phyloP scores from a whole-genome alignment of 768 basidiomycete genomes.

The Boletus subparvulus region DNA sequence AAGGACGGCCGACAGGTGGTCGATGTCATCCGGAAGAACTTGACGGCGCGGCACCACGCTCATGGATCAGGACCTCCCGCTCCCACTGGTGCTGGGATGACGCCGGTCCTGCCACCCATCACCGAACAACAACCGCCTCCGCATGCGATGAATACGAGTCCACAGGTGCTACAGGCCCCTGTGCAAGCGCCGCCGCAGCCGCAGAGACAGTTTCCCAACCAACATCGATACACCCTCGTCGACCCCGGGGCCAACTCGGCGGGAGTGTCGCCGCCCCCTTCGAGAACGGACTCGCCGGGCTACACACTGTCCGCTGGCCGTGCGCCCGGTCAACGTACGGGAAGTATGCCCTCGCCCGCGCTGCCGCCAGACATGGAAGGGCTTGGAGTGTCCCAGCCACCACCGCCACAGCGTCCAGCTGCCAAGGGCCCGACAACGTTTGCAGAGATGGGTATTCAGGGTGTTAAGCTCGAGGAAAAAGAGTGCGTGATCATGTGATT shows the following conservation, averaged over 20 bases:
- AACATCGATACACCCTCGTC: conserved; percentile 22
- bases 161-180: too few relatives aligned
- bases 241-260: conserved; percentile 37
- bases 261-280: conserved; percentile 8
- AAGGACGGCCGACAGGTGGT: conserved; percentile 46
- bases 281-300: conserved; percentile 21
- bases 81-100: too few relatives aligned
- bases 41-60: conserved; percentile 26
- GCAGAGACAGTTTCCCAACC: too few relatives aligned
- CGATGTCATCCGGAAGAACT: conserved; percentile 55
- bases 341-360: conserved; percentile 19
- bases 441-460: too few relatives aligned
- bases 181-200: too few relatives aligned
- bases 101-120: background rate
- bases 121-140: background rate
- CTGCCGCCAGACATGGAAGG: too few relatives aligned
- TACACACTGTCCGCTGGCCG: conserved; percentile 32
- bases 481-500: conserved; percentile 86
- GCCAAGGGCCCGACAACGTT: too few relatives aligned
- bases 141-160: too few relatives aligned
- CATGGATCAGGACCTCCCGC: too few relatives aligned
- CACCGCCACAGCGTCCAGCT: too few relatives aligned
- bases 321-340: conserved; percentile 31
- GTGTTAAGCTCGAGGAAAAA: conserved; percentile 78
- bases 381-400: too few relatives aligned